Evolutionary conservation across 352 stramenopile species (phyloP), one percentile per base, ranked within the genome.

Genomic region (Phytopythium boreale): DNA sequence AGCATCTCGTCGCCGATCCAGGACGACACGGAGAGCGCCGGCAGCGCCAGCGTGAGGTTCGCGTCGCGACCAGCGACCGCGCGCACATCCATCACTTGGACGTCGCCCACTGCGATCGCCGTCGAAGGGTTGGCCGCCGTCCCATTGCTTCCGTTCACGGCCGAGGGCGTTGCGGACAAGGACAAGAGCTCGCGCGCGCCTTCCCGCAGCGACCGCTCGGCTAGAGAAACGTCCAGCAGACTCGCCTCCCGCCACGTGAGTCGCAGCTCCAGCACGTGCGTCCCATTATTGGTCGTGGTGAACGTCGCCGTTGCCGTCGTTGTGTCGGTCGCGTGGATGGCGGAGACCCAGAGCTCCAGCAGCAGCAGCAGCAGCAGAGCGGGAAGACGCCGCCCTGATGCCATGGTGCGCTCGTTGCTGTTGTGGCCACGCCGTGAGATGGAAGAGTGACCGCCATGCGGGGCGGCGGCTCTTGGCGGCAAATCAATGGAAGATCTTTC

Each of bases 151-250:
- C 8, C 19, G n/a, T 59, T 59, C 6, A 36, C 22, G 34, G 22
- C 29, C 1, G 15, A 14, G 22, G 47, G 11, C 5, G 11, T 0
- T 2, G 47, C 26, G 1, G 24, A 37, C 49, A 37, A 36, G 19
- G 53, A 44, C 22, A 53, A 19, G 56, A 61, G 27, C 12, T 50
- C 37, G 22, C 56, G 24, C 56, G 39, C 37, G 19, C 56, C 56
- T 19, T 50, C 56, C 8, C 56, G 56, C 37, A 61, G 36, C 56
- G 56, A 61, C 5, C 39, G 26, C 56, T 61, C 56, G 39, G 56
- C 56, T 39, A 61, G 24, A 6, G 56, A 43, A 14, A 61, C 56
- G 15, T 61, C 37, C 56, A 61, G 56, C 10, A 50, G 37, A 22
- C 12, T 61, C 39, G 56, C 12, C 8, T 61, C 19, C 2, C 37